These are phyloP conservation scores for Pyricularia pennisetigena DNA, from an alignment of 2,329 filamentous ascomycete genomes.

Conservation along the genomic window DNA sequence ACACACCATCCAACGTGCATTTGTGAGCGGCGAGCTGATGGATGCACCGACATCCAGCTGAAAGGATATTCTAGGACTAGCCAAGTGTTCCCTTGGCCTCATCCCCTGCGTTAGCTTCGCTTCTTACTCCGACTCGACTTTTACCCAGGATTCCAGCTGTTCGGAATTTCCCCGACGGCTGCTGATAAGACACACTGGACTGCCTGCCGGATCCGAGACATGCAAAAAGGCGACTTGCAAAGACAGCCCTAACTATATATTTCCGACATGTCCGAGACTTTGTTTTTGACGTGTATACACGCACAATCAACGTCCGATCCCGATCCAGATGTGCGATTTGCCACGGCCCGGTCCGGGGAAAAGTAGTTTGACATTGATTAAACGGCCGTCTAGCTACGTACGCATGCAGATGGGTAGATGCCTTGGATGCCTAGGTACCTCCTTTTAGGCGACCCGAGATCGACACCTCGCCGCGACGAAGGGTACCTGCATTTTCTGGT, in stretches of 20 bases:
- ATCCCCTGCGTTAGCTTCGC: background rate
- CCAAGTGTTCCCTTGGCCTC: background rate
- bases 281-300: background rate
- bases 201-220: background rate
- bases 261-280: background rate
- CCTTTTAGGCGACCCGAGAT: too few relatives aligned
- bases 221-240: background rate
- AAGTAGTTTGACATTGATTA: background rate
- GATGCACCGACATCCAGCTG: background rate
- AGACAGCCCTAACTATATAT: background rate
- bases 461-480: background rate
- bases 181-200: background rate
- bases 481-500: background rate
- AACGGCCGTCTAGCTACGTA: too few relatives aligned
- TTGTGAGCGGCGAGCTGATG: background rate
- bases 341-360: background rate
- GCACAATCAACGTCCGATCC: background rate
- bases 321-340: background rate
- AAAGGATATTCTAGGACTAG: background rate
- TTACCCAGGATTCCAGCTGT: background rate
- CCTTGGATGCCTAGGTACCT: too few relatives aligned
- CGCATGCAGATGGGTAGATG: too few relatives aligned
- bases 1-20: background rate
- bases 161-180: too few relatives aligned
- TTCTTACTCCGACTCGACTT: background rate